Evolutionary conservation across 805 yeast genomes (phyloP).

Genomic region (Lachancea cidri): DNA sequence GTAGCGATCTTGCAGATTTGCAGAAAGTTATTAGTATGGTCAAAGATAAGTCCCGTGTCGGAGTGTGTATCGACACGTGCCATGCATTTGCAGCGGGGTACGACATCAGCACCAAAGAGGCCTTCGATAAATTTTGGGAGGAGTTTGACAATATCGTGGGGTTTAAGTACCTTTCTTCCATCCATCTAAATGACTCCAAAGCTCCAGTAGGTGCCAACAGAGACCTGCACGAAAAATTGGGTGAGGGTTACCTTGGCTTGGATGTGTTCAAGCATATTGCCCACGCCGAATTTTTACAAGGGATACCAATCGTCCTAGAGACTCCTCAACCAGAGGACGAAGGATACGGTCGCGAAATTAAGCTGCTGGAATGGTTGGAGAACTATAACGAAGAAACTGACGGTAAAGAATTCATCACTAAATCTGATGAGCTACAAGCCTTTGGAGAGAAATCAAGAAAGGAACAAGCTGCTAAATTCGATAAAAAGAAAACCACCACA

Average conservation of each 20-base stretch:
- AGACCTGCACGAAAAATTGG: slow-evolving; percentile 86
- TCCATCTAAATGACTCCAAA: slow-evolving; percentile 92
- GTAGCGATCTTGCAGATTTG: slow-evolving; percentile 73
- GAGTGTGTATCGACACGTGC: slow-evolving; percentile 95
- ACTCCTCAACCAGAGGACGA: slow-evolving; percentile 75
- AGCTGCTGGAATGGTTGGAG: slow-evolving; percentile 74
- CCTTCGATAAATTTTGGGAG: slow-evolving; percentile 65
- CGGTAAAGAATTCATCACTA: slow-evolving; percentile 51
- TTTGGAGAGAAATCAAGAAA: slow-evolving; percentile 66
- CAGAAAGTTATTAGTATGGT: slow-evolving; percentile 67
- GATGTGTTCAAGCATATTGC: slow-evolving; percentile 78
- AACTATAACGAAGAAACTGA: slow-evolving; percentile 27
- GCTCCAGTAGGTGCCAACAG: slow-evolving; percentile 87
- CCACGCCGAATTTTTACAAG: slow-evolving; percentile 54
- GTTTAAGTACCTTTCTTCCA: slow-evolving; percentile 62
- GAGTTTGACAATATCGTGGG: slow-evolving; percentile 75
- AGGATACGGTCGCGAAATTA: slow-evolving; percentile 75
- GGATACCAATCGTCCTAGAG: slow-evolving; percentile 78
- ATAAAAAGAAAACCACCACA: slow-evolving; percentile 32
- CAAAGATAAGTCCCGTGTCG: slow-evolving; percentile 80
- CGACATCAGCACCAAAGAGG: slow-evolving; percentile 60
- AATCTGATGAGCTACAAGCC: slow-evolving; percentile 44
- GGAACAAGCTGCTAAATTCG: slow-evolving; percentile 62
- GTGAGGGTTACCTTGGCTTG: slow-evolving; percentile 83
- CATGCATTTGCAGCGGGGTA: slow-evolving; percentile 97